phyloP scores from a whole-genome alignment of 345 rosid genomes.

The Sisymbrium altissimum region DNA sequence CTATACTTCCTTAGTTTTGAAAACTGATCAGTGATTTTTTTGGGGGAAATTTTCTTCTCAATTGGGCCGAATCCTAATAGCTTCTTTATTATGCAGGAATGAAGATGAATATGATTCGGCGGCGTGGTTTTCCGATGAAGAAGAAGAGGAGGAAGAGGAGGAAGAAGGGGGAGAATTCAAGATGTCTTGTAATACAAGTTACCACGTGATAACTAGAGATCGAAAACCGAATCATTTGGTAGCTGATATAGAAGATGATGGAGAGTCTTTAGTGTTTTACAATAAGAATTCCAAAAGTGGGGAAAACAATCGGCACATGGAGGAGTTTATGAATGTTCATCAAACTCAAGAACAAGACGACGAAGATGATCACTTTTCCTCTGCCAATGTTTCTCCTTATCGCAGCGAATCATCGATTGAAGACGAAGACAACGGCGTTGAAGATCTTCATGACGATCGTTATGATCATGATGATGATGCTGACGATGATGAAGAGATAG shows the following conservation, averaged over 20 bases:
- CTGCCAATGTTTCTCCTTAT: constrained; percentile 44
- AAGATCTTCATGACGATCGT: constrained; percentile 23
- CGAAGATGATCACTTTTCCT: constrained; percentile 37
- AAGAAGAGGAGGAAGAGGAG: constrained; percentile 50
- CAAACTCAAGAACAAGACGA: constrained; percentile 19
- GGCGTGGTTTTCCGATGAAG: constrained; percentile 53
- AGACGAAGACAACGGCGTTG: constrained; percentile 22
- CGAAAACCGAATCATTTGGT: constrained; percentile 42
- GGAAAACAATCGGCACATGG: neutral
- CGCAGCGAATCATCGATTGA: constrained; percentile 44
- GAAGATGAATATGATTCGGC: constrained; percentile 56
- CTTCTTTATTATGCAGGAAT: constrained; percentile 36
- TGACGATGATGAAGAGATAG: constrained; percentile 28
- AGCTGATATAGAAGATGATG: constrained; percentile 61
- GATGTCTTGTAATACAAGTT: constrained; percentile 35
- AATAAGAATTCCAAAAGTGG: neutral
- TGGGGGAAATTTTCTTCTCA: neutral
- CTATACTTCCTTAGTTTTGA: neutral
- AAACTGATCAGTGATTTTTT: neutral
- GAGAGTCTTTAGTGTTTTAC: constrained; percentile 54
- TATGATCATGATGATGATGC: constrained; percentile 26
- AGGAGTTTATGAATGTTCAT: constrained; percentile 26
- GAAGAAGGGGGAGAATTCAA: constrained; percentile 32
- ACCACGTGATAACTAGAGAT: constrained; percentile 37
- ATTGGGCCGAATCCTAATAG: neutral